phyloP scores from a whole-genome alignment of 768 basidiomycete genomes.

The Trametes elegans region DNA sequence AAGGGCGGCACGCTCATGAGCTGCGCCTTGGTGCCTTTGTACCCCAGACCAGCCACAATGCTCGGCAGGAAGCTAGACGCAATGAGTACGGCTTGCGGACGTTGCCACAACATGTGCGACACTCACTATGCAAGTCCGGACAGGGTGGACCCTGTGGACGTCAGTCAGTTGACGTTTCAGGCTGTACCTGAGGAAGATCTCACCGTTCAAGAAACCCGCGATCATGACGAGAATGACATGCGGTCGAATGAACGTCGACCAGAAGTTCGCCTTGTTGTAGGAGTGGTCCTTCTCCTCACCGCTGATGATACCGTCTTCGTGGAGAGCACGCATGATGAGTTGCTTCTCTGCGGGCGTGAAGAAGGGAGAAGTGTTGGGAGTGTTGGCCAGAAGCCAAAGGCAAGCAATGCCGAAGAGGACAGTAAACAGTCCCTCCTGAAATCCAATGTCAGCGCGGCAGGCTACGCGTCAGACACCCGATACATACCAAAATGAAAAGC shows the following conservation, averaged over 20 bases:
- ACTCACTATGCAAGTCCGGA: constrained; percentile 29
- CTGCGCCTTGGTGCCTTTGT: constrained; percentile 28
- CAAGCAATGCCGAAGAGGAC: constrained; percentile 51
- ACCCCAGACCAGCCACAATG: constrained; percentile 30
- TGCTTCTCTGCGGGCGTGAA: constrained; percentile 4
- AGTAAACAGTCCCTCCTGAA: constrained; percentile 61
- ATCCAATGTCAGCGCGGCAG: neutral
- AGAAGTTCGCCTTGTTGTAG: constrained; percentile 60
- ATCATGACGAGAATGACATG: constrained; percentile 55
- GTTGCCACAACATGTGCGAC: neutral
- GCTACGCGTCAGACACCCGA: neutral
- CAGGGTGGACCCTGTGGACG: constrained; percentile 15
- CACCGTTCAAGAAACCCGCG: constrained; percentile 52
- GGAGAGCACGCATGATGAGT: neutral
- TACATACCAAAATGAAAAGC: constrained; percentile 58
- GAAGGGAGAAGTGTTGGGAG: neutral
- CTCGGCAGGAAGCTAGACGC: constrained; percentile 24
- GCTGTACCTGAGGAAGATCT: constrained; percentile 21
- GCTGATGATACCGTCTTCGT: constrained; percentile 26
- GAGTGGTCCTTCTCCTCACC: constrained; percentile 41
- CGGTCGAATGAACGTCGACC: constrained; percentile 44
- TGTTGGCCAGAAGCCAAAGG: constrained; percentile 46
- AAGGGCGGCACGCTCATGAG: constrained; percentile 35
- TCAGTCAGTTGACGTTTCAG: neutral
- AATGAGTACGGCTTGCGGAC: neutral